Percentiles rank a stretch among this genome's conserved stretches.
phyloP scores from a whole-genome alignment of 805 yeast genomes.

The Cyberlindnera subsufficiens region DNA sequence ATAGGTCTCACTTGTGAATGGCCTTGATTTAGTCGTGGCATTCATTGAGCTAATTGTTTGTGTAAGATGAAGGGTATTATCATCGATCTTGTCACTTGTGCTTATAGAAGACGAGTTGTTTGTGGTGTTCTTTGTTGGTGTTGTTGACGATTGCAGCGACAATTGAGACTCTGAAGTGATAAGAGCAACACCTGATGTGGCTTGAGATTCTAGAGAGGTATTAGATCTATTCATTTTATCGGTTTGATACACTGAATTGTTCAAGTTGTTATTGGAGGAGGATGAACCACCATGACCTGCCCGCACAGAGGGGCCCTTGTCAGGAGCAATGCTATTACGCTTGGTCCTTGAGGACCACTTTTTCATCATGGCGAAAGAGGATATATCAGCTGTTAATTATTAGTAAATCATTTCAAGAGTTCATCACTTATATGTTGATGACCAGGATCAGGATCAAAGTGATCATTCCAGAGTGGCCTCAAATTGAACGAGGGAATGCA shows the following conservation, averaged over 20 bases:
- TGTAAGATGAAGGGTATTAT: slow-evolving; percentile 4
- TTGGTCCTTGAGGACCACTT: slow-evolving; percentile 3
- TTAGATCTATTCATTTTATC: background rate
- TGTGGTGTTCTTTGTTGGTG: background rate
- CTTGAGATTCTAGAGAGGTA: background rate
- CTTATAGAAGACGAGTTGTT: slow-evolving; percentile 2
- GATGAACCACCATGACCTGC: background rate
- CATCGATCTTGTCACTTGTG: slow-evolving; percentile 5
- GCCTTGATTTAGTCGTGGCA: slow-evolving; percentile 9
- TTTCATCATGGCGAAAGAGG: slow-evolving; percentile 1
- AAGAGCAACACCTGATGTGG: background rate
- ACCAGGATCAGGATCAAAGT: background rate
- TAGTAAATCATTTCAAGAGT: background rate
- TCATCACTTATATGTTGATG: background rate
- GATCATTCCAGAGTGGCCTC: no score
- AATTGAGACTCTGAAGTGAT: background rate
- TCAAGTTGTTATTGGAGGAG: background rate
- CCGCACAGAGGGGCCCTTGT: background rate
- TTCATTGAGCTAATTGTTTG: slow-evolving; percentile 12
- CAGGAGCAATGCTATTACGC: slow-evolving; percentile 2
- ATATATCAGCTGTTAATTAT: background rate
- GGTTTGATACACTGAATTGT: slow-evolving; percentile 1
- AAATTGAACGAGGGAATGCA: no score
- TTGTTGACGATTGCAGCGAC: background rate
- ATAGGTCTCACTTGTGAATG: slow-evolving; percentile 27